These are phyloP conservation scores for Petunia hybrid DNA, from an alignment of 305 asterid genomes.

Conservation along the genomic window DNA sequence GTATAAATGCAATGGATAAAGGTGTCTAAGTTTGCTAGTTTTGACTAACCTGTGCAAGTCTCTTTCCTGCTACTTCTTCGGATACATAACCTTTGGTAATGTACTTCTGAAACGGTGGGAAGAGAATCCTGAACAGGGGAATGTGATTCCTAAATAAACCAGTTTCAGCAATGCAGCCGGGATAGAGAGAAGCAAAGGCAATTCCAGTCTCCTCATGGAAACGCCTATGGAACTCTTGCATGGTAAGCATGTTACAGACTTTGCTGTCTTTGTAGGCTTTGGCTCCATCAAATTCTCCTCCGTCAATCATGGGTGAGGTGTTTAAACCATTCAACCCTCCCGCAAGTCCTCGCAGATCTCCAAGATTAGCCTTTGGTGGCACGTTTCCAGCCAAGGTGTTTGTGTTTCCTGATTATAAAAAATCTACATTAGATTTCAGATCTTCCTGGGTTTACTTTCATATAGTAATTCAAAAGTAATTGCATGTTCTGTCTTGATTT, in stretches of 20 bases:
- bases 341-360: conserved; percentile 84
- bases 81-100: conserved; percentile 94
- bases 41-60: conserved; percentile 87
- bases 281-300: conserved; percentile 97
- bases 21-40: neutral
- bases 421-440: neutral
- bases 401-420: conserved; percentile 69
- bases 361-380: conserved; percentile 95
- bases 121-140: conserved; percentile 83
- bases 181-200: conserved; percentile 85
- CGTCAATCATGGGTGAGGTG: conserved; percentile 90
- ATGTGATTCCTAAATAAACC: conserved; percentile 91
- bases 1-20: neutral
- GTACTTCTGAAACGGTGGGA: conserved; percentile 93
- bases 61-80: conserved; percentile 83
- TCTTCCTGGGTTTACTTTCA: neutral
- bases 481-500: neutral
- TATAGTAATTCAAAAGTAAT: neutral
- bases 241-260: conserved; percentile 95
- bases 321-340: conserved; percentile 79
- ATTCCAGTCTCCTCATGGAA: conserved; percentile 84
- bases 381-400: conserved; percentile 98
- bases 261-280: conserved; percentile 98
- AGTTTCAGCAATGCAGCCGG: conserved; percentile 96
- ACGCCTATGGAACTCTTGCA: conserved; percentile 92